Evolutionary conservation across 1,139 yeast species (phyloP).

Genomic region (Yamadazyma sp.): DNA sequence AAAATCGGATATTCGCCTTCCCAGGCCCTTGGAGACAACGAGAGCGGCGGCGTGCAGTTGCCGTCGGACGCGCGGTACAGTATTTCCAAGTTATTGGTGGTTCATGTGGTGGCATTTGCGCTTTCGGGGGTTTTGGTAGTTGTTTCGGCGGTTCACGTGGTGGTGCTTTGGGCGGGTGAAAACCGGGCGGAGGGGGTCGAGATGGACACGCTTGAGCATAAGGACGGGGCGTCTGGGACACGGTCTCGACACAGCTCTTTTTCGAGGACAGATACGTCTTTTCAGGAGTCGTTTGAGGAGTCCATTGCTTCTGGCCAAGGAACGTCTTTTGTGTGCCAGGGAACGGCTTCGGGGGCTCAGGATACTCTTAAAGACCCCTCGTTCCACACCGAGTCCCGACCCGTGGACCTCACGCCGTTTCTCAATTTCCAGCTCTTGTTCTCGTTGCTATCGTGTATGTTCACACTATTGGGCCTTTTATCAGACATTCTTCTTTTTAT

Average conservation of each 20-base stretch:
- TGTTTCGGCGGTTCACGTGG: slow-evolving; percentile 4
- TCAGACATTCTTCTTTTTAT: slow-evolving; percentile 43
- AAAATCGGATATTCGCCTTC: slow-evolving; percentile 36
- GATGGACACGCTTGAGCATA: neutral
- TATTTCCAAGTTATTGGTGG: slow-evolving; percentile 43
- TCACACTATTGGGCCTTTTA: slow-evolving; percentile 39
- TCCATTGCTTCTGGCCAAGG: no score
- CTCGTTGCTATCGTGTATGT: slow-evolving; percentile 36
- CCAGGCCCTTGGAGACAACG: slow-evolving; percentile 15
- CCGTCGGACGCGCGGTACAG: slow-evolving; percentile 44
- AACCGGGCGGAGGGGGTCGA: neutral
- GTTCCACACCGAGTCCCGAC: no score
- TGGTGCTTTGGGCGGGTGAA: slow-evolving; percentile 6
- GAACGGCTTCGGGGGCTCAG: no score
- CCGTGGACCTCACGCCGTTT: slow-evolving; percentile 28
- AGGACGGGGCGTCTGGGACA: no score
- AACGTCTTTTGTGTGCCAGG: no score
- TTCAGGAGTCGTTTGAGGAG: no score
- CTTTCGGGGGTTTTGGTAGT: slow-evolving; percentile 27
- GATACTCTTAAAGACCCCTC: no score
- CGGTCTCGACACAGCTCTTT: no score
- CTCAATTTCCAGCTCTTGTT: slow-evolving; percentile 35
- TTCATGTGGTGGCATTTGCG: slow-evolving; percentile 45
- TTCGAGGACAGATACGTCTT: no score
- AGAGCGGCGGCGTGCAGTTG: slow-evolving; percentile 28